Evolutionary conservation across 768 basidiomycete genomes (phyloP).

Genomic region (Filobasidium wieringae): DNA sequence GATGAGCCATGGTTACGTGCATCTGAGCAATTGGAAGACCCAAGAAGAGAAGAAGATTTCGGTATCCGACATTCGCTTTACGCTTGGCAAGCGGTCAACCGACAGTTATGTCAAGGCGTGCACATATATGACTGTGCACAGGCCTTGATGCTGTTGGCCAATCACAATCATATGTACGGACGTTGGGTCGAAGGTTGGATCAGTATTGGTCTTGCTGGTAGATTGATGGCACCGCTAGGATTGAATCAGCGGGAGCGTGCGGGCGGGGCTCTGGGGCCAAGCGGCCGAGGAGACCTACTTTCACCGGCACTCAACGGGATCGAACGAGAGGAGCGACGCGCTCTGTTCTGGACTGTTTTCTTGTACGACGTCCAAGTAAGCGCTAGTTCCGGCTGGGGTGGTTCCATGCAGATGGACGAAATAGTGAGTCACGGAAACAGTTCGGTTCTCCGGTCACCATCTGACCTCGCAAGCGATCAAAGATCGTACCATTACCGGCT

Average conservation of each 20-base stretch:
- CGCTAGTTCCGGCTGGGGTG: slow-evolving; percentile 23
- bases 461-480: neutral
- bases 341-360: slow-evolving; percentile 28
- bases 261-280: slow-evolving; percentile 8
- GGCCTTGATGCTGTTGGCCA: slow-evolving; percentile 23
- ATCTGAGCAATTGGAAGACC: slow-evolving; percentile 9
- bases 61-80: slow-evolving; percentile 26
- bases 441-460: neutral
- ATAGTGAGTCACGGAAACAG: slow-evolving; percentile 6
- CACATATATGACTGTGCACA: slow-evolving; percentile 23
- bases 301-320: slow-evolving; percentile 16
- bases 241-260: slow-evolving; percentile 6
- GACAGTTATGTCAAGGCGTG: slow-evolving; percentile 12
- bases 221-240: slow-evolving; percentile 25
- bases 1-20: slow-evolving; percentile 5
- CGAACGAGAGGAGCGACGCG: slow-evolving; percentile 27
- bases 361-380: slow-evolving; percentile 23
- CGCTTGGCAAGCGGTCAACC: slow-evolving; percentile 21
- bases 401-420: slow-evolving; percentile 28
- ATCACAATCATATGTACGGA: slow-evolving; percentile 26
- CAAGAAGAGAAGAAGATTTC: slow-evolving; percentile 12
- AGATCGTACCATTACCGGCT: slow-evolving; percentile 8
- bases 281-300: slow-evolving; percentile 20
- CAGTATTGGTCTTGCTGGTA: slow-evolving; percentile 17
- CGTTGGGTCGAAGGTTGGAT: slow-evolving; percentile 28